Evolutionary conservation across 2,329 filamentous ascomycete species (phyloP).

Genomic region (Beauveria australis): DNA sequence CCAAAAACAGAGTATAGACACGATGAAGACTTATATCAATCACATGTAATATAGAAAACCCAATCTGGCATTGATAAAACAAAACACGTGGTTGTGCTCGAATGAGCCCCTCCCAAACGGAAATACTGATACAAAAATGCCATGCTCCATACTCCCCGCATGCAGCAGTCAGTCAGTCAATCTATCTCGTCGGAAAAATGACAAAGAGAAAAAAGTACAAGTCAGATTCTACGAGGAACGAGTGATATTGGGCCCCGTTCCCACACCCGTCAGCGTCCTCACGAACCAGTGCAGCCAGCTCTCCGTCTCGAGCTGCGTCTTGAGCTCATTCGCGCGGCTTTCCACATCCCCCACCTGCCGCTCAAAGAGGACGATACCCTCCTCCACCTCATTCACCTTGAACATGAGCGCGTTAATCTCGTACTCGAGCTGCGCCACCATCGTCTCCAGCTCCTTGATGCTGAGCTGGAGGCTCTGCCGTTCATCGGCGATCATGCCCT

Average conservation of each 20-base stretch:
- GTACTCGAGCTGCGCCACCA: conserved; percentile 83
- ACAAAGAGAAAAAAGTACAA: neutral
- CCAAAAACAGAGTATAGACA: neutral
- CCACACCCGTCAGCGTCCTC: conserved; percentile 51
- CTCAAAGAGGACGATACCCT: conserved; percentile 72
- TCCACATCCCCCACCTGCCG: conserved; percentile 67
- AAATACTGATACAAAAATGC: conserved; percentile 1
- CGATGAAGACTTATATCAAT: neutral
- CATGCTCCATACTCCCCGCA: conserved; percentile 5
- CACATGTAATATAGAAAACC: neutral
- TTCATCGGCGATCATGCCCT: conserved; percentile 63
- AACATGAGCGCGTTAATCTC: conserved; percentile 74
- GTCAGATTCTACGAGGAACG: conserved; percentile 15
- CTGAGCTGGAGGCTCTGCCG: conserved; percentile 59
- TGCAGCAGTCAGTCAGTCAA: neutral
- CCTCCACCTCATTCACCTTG: conserved; percentile 80
- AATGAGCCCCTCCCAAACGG: neutral
- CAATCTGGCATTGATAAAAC: neutral
- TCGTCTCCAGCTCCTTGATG: conserved; percentile 69
- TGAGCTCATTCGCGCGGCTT: conserved; percentile 52
- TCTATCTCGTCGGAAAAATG: neutral
- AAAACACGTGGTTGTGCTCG: neutral
- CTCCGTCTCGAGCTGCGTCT: conserved; percentile 54
- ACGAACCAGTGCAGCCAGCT: conserved; percentile 58
- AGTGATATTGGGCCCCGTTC: conserved; percentile 50